Percentiles rank a stretch among this genome's conserved stretches.
Evolutionary conservation across 805 yeast genomes (phyloP).

Genomic region (Cyberlindnera veronae): DNA sequence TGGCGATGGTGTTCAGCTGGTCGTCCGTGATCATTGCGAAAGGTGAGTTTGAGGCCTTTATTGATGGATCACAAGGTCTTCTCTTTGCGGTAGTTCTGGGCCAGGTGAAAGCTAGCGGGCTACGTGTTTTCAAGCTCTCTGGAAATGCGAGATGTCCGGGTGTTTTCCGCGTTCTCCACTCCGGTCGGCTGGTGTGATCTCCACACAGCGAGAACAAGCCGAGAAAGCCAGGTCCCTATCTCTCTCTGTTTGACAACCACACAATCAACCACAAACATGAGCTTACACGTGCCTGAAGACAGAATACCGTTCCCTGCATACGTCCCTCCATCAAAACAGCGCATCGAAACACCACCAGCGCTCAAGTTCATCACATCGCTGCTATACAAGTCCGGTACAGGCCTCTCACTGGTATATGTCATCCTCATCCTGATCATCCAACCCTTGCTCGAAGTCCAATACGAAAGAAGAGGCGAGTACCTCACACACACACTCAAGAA

Average conservation of each 20-base stretch:
- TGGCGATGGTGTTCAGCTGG: constrained; percentile 71
- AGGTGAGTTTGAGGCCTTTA: not conserved
- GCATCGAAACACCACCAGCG: constrained; percentile 22
- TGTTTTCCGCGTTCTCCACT: not conserved
- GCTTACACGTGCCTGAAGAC: not conserved
- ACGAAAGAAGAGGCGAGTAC: constrained; percentile 37
- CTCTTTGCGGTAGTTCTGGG: too few species aligned
- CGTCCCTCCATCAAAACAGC: constrained; percentile 6
- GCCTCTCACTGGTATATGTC: constrained; percentile 29
- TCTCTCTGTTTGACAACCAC: not conserved
- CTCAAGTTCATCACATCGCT: constrained; percentile 25
- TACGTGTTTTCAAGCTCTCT: not conserved
- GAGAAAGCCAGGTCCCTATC: too few species aligned
- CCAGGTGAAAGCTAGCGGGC: too few species aligned
- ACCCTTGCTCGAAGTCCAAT: constrained; percentile 39
- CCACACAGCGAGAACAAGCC: too few species aligned
- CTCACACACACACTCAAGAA: constrained; percentile 28
- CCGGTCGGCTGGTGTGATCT: too few species aligned
- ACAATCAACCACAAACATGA: not conserved
- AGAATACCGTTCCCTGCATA: constrained; percentile 22
- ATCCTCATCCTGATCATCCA: constrained; percentile 34
- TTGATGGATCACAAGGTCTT: too few species aligned
- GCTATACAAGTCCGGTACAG: constrained; percentile 35
- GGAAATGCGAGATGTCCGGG: not conserved
- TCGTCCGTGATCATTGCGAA: constrained; percentile 73